Conservation (phyloP, 192 early-diverging fungal species). For the Spinellus fusiger region DNA sequence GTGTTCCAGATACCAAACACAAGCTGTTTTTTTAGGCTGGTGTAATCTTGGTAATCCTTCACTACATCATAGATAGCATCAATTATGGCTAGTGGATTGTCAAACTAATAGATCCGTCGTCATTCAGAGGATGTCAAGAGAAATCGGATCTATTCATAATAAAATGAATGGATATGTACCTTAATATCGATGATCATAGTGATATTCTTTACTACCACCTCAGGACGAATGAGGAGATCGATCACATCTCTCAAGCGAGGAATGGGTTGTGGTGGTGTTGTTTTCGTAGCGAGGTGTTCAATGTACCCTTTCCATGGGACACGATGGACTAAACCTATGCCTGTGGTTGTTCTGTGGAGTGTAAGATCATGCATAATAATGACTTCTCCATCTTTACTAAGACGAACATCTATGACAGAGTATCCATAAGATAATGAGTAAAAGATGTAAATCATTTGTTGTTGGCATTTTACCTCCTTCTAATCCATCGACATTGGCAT, state of each 20-base stretch:
- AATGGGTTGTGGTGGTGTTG: slow-evolving; percentile 36
- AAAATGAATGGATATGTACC: slow-evolving; percentile 12
- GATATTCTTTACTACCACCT: slow-evolving; percentile 26
- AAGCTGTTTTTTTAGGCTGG: slow-evolving; percentile 25
- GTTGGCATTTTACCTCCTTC: slow-evolving; percentile 33
- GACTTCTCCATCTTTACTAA: slow-evolving; percentile 46
- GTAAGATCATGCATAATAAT: slow-evolving; percentile 50
- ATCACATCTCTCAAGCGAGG: slow-evolving; percentile 44
- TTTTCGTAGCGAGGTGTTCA: slow-evolving; percentile 42
- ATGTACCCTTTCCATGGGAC: slow-evolving; percentile 43
- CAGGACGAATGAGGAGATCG: slow-evolving; percentile 36
- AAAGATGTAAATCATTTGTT: not conserved
- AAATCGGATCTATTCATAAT: not conserved
- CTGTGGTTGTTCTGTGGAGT: slow-evolving; percentile 45
- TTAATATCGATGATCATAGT: slow-evolving; percentile 55
- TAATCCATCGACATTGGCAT: slow-evolving; percentile 43
- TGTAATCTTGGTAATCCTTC: not conserved
- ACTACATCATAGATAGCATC: slow-evolving; percentile 21
- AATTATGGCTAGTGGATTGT: slow-evolving; percentile 31
- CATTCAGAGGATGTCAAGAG: not conserved
- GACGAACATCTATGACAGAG: slow-evolving; percentile 47
- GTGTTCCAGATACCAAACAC: slow-evolving; percentile 51
- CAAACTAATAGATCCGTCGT: slow-evolving; percentile 15
- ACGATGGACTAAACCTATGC: slow-evolving; percentile 34
- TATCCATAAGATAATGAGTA: not conserved